Evolutionary conservation across 257 asterid species (phyloP).

Genomic region (Echites panduratus): DNA sequence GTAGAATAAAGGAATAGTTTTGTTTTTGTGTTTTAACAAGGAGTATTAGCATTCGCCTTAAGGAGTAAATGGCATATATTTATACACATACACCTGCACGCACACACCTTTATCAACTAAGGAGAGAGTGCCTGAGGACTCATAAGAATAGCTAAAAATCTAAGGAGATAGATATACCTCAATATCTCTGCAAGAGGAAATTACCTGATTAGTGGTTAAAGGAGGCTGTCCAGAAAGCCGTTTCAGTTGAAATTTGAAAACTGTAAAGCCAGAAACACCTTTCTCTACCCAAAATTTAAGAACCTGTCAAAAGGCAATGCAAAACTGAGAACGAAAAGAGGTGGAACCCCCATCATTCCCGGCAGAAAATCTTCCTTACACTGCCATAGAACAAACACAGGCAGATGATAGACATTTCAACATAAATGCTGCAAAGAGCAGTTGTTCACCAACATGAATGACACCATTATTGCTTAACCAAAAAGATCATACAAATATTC

Average conservation of each 20-base stretch:
- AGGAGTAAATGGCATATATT: too few relatives aligned
- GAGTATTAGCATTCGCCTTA: too few relatives aligned
- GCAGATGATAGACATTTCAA: not conserved
- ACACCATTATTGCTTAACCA: not conserved
- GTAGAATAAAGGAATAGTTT: too few relatives aligned
- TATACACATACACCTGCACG: too few relatives aligned
- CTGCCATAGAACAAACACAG: not conserved
- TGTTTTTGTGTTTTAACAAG: too few relatives aligned
- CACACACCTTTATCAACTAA: not conserved
- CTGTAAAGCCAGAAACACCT: constrained; percentile 82
- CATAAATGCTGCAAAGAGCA: not conserved
- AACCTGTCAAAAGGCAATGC: constrained; percentile 38
- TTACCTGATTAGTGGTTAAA: constrained; percentile 74
- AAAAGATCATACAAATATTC: not conserved
- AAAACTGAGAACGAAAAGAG: not conserved
- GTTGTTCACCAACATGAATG: not conserved
- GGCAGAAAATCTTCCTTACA: not conserved
- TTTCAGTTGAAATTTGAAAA: constrained; percentile 63
- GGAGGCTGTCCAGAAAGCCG: constrained; percentile 77
- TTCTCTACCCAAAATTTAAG: constrained; percentile 70
- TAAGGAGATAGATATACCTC: not conserved
- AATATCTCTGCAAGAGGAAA: not conserved
- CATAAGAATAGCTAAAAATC: not conserved
- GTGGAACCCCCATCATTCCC: not conserved
- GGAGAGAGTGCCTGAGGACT: not conserved